Evolutionary conservation across 2,329 filamentous ascomycete species (phyloP).

Genomic region (Epichloe elymi): DNA sequence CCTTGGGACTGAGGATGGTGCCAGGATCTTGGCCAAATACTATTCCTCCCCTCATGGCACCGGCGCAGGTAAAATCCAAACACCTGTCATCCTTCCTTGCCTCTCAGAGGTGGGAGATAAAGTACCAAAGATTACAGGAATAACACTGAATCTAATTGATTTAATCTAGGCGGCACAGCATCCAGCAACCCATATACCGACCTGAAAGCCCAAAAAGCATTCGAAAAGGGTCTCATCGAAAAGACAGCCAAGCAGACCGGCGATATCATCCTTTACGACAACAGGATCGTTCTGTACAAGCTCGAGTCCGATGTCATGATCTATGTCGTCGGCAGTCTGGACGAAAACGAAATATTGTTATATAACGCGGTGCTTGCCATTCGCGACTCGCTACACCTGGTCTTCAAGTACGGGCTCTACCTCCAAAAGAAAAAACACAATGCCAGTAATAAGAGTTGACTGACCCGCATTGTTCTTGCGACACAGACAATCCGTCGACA

Average conservation of each 20-base stretch:
- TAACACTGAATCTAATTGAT: neutral
- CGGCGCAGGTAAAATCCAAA: conserved; percentile 19
- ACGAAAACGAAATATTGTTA: conserved; percentile 94
- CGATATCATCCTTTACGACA: conserved; percentile 96
- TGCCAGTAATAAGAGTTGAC: neutral
- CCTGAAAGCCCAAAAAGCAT: conserved; percentile 85
- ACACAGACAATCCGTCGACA: conserved; percentile 80
- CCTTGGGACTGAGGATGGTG: conserved; percentile 75
- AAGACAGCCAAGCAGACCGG: conserved; percentile 94
- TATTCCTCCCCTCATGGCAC: conserved; percentile 51
- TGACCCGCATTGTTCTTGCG: conserved; percentile 4
- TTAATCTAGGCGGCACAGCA: conserved; percentile 24
- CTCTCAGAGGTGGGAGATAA: no score
- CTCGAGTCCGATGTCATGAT: conserved; percentile 93
- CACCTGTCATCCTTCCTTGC: neutral
- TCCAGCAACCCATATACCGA: conserved; percentile 68
- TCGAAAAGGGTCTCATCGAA: conserved; percentile 89
- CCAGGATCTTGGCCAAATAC: conserved; percentile 89
- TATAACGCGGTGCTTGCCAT: conserved; percentile 92
- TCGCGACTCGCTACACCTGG: conserved; percentile 74
- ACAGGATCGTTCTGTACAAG: conserved; percentile 94
- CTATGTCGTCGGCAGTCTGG: conserved; percentile 80
- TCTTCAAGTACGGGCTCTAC: conserved; percentile 61
- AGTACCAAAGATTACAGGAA: neutral
- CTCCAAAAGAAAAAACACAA: neutral